A percentile compares a stretch with the other conserved stretches of the same genome.
phyloP scores from a whole-genome alignment of 148 eudicot species.

The Camellia lanceoleosa region DNA sequence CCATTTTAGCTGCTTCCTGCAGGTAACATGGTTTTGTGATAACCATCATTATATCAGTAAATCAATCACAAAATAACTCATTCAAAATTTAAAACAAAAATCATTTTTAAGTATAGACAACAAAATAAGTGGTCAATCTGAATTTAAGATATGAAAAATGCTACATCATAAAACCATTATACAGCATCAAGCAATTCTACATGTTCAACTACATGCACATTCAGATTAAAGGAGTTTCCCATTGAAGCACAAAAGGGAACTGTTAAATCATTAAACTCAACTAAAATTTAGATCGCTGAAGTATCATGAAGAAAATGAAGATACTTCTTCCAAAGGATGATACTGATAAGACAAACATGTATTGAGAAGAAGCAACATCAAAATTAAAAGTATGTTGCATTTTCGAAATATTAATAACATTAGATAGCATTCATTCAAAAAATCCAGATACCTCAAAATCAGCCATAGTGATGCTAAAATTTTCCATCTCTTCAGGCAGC shows the following conservation, averaged over 20 bases:
- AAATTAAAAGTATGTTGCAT: background rate
- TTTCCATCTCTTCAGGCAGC: slow-evolving; percentile 65
- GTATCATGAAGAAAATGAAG: background rate
- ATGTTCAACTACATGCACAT: background rate
- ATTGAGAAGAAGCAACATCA: background rate
- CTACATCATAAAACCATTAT: too few relatives aligned
- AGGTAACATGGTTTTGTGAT: slow-evolving; percentile 1
- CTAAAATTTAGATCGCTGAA: background rate
- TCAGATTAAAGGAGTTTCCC: background rate
- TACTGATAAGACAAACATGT: background rate
- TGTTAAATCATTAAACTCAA: background rate
- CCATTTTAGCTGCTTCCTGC: slow-evolving; percentile 65
- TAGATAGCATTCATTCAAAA: background rate
- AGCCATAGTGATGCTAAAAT: slow-evolving; percentile 58
- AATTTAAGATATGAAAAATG: too few relatives aligned
- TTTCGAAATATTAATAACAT: background rate
- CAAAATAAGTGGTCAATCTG: too few relatives aligned
- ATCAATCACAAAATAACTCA: background rate
- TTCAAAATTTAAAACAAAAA: background rate
- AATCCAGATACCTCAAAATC: slow-evolving; percentile 69
- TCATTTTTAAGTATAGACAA: too few relatives aligned
- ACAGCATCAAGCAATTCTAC: background rate
- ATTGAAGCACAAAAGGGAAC: background rate
- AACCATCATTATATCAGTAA: background rate
- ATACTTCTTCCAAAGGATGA: background rate